Base-by-base conservation (phyloP, 2,329 filamentous ascomycete species). In the Ascochyta rabiei region DNA sequence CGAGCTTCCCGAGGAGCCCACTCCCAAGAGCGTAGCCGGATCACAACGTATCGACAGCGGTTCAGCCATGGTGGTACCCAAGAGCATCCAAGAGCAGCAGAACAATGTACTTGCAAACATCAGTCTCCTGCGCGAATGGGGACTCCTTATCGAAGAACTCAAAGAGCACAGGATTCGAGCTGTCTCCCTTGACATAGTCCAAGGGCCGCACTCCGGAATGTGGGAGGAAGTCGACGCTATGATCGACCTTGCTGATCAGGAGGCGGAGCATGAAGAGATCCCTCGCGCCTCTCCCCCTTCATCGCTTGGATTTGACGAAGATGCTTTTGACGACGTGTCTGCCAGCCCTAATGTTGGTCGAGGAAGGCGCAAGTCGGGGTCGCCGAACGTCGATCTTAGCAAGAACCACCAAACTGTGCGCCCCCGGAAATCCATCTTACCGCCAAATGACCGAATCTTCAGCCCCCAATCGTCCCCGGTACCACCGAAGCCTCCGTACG, bases 201-300 rank as follows among this genome's bases (percentile, higher is more conserved):
- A 83, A 55, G 88, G 89, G 6, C 70, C 81, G 6, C 82, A 86
- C 19, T 80, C 81, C 12, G 77, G 79, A 12, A 79, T 90, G 41
- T 96, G 90, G 89, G 85, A 86, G 64, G 90, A 95, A 71, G 90
- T 91, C 1, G 89, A 95, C 71, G 90, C 89, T 13, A 93, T 96
- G 75, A 95, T 96, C 69, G 89, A 90, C 30, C 79, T 96, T n/a
- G 91, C 90, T 40, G 86, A 86, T 40, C 80, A 87, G 59, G 84
- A 87, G 62, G 83, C 84, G 41, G 84, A 86, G 48, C 83, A 86
- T 23, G 83, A 86, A 54, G 76, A 81, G 18, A 77, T 79, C 19
- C 79, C 80, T 30, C 79, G 80, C 34, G 75, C 78, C 31, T 85
- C 83, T 7, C 72, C 74, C 30, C 83, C 83, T 6, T 86, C 84